Base-by-base conservation (phyloP, 371 early-diverging fungal genomes). In the Mucor plumbeus region DNA sequence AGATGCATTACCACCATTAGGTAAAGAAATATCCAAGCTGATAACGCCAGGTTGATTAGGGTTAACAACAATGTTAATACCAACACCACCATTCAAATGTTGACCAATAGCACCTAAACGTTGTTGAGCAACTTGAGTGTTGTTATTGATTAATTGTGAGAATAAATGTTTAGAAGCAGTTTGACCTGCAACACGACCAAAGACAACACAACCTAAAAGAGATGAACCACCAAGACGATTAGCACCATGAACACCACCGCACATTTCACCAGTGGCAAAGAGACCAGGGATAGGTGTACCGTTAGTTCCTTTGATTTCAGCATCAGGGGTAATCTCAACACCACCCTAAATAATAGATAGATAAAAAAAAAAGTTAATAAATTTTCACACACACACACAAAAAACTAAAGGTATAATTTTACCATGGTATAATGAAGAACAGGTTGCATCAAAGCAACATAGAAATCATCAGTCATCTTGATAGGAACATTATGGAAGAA, bases 361-460 rank as follows among this genome's bases (percentile, higher is more conserved):
- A 26, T 26, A 26, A 26, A 31, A 38, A 33, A 14, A 31, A 47
- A 56, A 15, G 33, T 31, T 63, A 35, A 39, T 35, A 44, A 14
- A 61, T 48, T 31, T 38, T 54, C 35, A 61, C 48, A 70, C 17
- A 38, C 40, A 54, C 34, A 48, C n/a, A 38, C 21, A 43, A 3
- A 50, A 31, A 61, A 48, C 40, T 64, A 26, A 55, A 53, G 38
- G 5, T 38, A 38, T 38, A 38, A 38, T 43, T 66, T 73, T 82
- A 87, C 87, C 97, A 97, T 97, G 31, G 97, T 95, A 70, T 95
- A 98, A 81, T 98, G 98, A 54, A 96, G 88, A 38, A 94, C 94
- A 26, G 97, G 97, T 65, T 93, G 90, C 86, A 98, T 93, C 34
- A 88, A 81, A 21, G 94, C 92, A 65, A 97, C 95, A 76, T 93